Evolutionary conservation across 306 rosid genomes (phyloP), one percentile per base, ranked within the genome.

Genomic region (Cercis canadensis): DNA sequence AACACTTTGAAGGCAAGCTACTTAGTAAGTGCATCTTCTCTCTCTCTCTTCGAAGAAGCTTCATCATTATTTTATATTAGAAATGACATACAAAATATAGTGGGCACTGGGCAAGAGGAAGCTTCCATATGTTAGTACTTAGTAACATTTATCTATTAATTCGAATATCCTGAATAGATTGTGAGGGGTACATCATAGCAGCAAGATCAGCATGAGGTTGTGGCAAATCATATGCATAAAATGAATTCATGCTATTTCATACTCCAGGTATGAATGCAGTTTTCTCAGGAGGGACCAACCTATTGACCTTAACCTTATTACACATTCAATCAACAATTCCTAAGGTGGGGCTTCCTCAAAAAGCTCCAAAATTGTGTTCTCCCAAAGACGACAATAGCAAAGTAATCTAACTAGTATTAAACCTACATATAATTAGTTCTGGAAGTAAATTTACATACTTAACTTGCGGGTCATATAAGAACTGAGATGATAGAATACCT

Each of bases 401-500:
- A 65, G 34, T 14, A 39, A 58, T 31, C 4, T 14, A 59, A 1
- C 53, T 18, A 59, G 46, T 12, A 61, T 53, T 55, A 66, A 54
- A 16, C 32, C 39, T 29, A 54, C 51, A 19, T 47, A 36, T 12
- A 57, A 2, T 45, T 55, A 37, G 40, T 57, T 62, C 54, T 15
- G 60, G 36, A 55, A 63, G 41, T 33, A 41, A 72, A 47, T 32
- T n/a, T 4, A 37, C 3, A 63, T 18, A 18, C 50, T 52, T 14
- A 75, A 32, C 36, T 44, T 32, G 59, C 50, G 40, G 21, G 49
- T 78, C n/a, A n/a, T n/a, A n/a, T n/a, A n/a, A n/a, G n/a, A n/a
- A n/a, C n/a, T n/a, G n/a, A n/a, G n/a, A n/a, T n/a, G n/a, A n/a
- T n/a, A n/a, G n/a, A n/a, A n/a, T n/a, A n/a, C n/a, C n/a, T n/a